Base-by-base conservation (phyloP, 1,284 basidiomycete genomes). In the Vanrija sp. region DNA sequence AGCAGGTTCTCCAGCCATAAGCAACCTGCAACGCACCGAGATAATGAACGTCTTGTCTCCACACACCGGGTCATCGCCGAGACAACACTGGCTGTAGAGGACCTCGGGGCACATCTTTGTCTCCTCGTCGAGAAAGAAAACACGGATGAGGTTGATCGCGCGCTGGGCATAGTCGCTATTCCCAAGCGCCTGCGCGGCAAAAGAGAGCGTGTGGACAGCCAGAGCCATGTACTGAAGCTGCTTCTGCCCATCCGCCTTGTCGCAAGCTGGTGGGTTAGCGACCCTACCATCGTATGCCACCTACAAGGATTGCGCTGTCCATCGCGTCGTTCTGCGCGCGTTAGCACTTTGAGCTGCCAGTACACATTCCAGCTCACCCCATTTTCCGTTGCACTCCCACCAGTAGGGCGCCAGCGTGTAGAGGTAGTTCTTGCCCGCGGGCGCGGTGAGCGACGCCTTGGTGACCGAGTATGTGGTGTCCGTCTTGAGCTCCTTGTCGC, bases 21-120 rank as follows among this genome's bases (percentile, higher is more conserved):
- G 21, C 21, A 8, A 28, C 28, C 28, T 28, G 28, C 28, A 3
- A 63, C 66, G 55, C 44, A 71, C 69, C 9, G 68, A 63, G n/a
- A 72, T 63, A 39, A 66, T 62, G 42, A 72, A 72, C 16, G 45
- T 45, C 38, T 58, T 55, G 47, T 69, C 63, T 2, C 70, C 68
- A 42, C 47, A 52, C 9, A 64, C 45, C 4, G 66, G 63, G 1
- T 49, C 42, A 8, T 57, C 16, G 6, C 65, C 62, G 0, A 66
- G 65, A 39, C 60, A 54, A 53, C 62, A 64, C 54, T 72, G 70
- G 16, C 68, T 59, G 43, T 63, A 71, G 39, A 55, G 46, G 14
- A 71, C 62, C 49, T 67, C 58, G 25, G 70, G 68, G 25, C 58
- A 43, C 68, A 72, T 71, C 47, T 61, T 47, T 5, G 68, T 71